These are phyloP conservation scores for Copromyces sp. DNA, from an alignment of 495 filamentous ascomycete genomes.

Conservation along the genomic window DNA sequence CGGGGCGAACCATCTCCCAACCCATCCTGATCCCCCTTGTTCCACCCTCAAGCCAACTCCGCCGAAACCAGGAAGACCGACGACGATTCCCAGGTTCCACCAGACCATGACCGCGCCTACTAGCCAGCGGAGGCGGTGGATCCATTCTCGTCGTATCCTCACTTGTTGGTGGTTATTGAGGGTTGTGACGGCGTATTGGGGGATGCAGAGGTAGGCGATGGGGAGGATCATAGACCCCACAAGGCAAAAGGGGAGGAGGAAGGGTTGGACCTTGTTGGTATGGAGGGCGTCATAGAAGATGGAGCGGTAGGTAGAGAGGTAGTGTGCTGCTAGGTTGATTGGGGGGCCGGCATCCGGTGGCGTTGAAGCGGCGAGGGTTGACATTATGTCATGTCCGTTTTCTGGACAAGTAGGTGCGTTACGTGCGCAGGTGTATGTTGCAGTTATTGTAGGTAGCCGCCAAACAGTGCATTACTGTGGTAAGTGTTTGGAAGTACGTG, in stretches of 20 bases:
- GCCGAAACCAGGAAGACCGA: neutral
- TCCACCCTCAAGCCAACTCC: neutral
- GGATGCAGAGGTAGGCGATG: conserved; percentile 48
- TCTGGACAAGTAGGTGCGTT: too few relatives aligned
- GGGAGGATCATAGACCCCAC: conserved; percentile 41
- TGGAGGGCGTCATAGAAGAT: conserved; percentile 8
- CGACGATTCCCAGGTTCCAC: conserved; percentile 34
- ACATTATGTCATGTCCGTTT: neutral
- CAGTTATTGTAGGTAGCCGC: neutral
- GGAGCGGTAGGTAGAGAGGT: conserved; percentile 4
- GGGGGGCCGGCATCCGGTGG: neutral
- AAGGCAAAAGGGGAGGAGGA: conserved; percentile 46
- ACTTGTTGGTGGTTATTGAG: neutral
- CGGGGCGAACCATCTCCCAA: neutral
- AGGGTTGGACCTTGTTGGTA: conserved; percentile 34
- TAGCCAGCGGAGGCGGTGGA: conserved; percentile 41
- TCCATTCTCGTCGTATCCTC: conserved; percentile 28
- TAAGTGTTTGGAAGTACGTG: too few relatives aligned
- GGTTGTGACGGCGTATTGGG: conserved; percentile 24
- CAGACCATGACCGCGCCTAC: conserved; percentile 36
- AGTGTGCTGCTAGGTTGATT: conserved; percentile 4
- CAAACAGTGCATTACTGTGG: too few relatives aligned
- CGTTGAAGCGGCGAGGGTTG: neutral
- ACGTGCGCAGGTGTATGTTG: neutral
- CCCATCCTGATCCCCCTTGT: neutral